Evolutionary conservation across 1,284 basidiomycete genomes (phyloP).

Genomic region (Puccinia polysora): DNA sequence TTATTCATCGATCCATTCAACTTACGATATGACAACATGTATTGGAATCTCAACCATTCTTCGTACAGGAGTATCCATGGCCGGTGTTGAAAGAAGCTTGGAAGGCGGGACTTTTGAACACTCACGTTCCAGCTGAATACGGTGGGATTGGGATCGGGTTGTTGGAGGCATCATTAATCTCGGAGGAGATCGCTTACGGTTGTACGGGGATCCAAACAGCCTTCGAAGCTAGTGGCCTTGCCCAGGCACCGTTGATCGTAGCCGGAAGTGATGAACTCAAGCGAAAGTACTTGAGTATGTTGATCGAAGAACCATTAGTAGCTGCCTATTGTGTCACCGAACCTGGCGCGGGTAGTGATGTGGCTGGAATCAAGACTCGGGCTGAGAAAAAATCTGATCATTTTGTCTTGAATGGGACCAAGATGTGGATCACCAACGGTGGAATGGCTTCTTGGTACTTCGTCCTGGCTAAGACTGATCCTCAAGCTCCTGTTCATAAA

Average conservation of each 20-base stretch:
- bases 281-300: conserved; percentile 59
- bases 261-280: conserved; percentile 58
- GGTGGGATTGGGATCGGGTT: conserved; percentile 58
- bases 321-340: conserved; percentile 58
- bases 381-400: conserved; percentile 59
- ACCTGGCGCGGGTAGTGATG: conserved; percentile 58
- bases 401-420: conserved; percentile 58
- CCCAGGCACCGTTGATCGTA: conserved; percentile 58
- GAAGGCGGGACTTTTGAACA: conserved; percentile 56
- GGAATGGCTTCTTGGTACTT: conserved; percentile 56
- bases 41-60: background rate
- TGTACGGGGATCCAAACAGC: conserved; percentile 60
- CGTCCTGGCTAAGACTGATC: conserved; percentile 59
- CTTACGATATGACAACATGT: background rate
- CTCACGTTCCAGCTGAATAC: conserved; percentile 57
- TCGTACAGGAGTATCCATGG: conserved; percentile 57
- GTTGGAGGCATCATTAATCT: conserved; percentile 56
- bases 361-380: conserved; percentile 56
- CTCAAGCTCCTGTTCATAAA: conserved; percentile 54
- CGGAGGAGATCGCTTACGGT: conserved; percentile 57
- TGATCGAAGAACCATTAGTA: conserved; percentile 60
- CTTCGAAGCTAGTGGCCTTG: conserved; percentile 57
- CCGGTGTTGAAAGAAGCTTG: conserved; percentile 59
- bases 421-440: conserved; percentile 56
- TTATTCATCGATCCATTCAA: background rate